Evolutionary conservation across 1,139 yeast genomes (phyloP).

Genomic region (Yamadazyma blattariae): DNA sequence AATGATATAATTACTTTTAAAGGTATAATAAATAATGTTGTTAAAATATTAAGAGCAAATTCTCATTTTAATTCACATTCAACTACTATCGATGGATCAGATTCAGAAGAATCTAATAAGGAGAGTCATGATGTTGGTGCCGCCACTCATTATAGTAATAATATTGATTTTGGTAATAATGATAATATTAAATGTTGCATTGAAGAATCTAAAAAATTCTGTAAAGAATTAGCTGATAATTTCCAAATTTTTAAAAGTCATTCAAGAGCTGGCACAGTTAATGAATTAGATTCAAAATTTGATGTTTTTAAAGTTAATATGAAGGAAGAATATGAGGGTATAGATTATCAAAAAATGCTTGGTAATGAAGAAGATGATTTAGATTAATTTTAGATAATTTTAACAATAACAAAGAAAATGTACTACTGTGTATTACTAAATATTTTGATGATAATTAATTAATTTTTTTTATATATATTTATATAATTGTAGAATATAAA

Average conservation of each 20-base stretch:
- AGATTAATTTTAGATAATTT: neutral
- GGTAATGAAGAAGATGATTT: no score
- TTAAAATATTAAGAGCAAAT: conserved; percentile 13
- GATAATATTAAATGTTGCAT: conserved; percentile 34
- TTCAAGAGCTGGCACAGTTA: no score
- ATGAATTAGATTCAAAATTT: no score
- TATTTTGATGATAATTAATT: no score
- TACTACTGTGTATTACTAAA: no score
- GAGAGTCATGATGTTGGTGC: conserved; percentile 30
- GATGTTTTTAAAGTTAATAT: no score
- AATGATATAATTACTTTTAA: conserved; percentile 31
- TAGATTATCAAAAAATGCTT: no score
- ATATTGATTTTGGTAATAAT: conserved; percentile 1
- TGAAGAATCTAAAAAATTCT: conserved; percentile 22
- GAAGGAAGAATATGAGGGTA: no score
- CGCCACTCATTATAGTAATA: conserved; percentile 17
- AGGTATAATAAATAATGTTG: conserved; percentile 22
- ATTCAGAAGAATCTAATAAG: no score
- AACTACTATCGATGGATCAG: no score
- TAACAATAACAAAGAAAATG: neutral
- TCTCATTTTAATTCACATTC: conserved; percentile 5
- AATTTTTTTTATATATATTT: no score
- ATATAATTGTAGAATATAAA: no score
- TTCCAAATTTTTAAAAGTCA: conserved; percentile 4
- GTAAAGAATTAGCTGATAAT: conserved; percentile 17